Evolutionary conservation across 2,329 filamentous ascomycete genomes (phyloP).

Genomic region (Botrytis tulipae): DNA sequence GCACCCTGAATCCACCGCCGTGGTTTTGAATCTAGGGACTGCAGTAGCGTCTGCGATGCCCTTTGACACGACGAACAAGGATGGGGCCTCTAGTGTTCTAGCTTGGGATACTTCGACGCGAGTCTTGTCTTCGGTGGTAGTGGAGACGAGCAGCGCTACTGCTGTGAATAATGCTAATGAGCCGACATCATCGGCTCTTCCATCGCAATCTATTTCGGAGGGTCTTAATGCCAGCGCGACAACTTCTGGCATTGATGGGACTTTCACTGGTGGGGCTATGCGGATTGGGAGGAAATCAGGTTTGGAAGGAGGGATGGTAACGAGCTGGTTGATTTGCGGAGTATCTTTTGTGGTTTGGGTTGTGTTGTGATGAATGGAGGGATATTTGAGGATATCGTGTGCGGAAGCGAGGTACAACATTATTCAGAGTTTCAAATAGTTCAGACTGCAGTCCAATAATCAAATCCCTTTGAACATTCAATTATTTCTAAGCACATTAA

Average conservation of each 20-base stretch:
- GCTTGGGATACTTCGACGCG: neutral
- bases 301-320: neutral
- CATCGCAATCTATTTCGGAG: neutral
- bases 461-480: neutral
- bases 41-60: neutral
- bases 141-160: neutral
- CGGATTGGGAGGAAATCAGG: neutral
- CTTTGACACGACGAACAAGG: neutral
- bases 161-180: neutral
- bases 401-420: neutral
- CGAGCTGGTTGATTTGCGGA: neutral
- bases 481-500: neutral
- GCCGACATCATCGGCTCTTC: neutral
- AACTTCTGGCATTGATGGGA: neutral
- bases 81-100: neutral
- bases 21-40: neutral
- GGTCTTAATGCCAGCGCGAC: neutral
- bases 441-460: neutral
- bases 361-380: neutral
- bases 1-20: neutral
- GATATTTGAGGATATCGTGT: neutral
- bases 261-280: neutral
- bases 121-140: neutral
- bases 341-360: neutral
- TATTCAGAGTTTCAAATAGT: neutral